These are phyloP conservation scores for Spizellomyces sp. DNA, from an alignment of 192 early-diverging fungal species.

Conservation along the genomic window DNA sequence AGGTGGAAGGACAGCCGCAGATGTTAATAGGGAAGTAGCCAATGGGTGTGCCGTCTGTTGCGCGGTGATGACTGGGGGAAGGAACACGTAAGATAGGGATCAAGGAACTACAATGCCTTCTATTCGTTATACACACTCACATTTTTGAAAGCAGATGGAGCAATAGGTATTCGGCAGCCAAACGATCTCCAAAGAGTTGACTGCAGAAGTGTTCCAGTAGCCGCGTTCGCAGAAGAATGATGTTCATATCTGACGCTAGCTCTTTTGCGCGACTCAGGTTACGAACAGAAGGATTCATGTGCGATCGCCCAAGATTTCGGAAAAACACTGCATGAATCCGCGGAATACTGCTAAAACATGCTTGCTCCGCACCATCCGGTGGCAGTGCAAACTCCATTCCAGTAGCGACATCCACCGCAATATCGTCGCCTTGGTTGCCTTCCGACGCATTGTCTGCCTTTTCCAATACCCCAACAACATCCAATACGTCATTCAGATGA, in stretches of 20 bases:
- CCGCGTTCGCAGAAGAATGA: neutral
- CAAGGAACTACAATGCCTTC: no score
- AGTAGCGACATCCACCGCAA: neutral
- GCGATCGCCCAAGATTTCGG: neutral
- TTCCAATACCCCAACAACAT: slow-evolving; percentile 25
- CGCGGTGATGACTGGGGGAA: slow-evolving; percentile 28
- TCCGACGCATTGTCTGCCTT: neutral
- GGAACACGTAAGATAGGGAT: neutral
- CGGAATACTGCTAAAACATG: slow-evolving; percentile 9
- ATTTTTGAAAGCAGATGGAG: slow-evolving; percentile 41
- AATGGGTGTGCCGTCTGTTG: slow-evolving; percentile 24
- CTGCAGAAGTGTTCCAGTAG: slow-evolving; percentile 17
- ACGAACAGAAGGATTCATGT: neutral
- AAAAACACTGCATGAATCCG: slow-evolving; percentile 20
- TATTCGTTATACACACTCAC: slow-evolving; percentile 8
- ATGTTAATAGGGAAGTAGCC: slow-evolving; percentile 43
- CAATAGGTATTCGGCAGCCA: slow-evolving; percentile 43
- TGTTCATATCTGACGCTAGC: neutral
- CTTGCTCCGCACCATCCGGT: slow-evolving; percentile 8
- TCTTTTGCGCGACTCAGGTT: neutral
- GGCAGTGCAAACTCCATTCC: slow-evolving; percentile 11
- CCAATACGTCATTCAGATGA: slow-evolving; percentile 25
- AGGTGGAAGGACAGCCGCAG: slow-evolving; percentile 16
- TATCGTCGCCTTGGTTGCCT: neutral
- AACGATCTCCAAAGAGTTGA: slow-evolving; percentile 30